A percentile compares a stretch with the other conserved stretches of the same genome.
These are phyloP conservation scores for Suhomyces emberorum DNA, from an alignment of 805 yeast species.

Conservation along the genomic window DNA sequence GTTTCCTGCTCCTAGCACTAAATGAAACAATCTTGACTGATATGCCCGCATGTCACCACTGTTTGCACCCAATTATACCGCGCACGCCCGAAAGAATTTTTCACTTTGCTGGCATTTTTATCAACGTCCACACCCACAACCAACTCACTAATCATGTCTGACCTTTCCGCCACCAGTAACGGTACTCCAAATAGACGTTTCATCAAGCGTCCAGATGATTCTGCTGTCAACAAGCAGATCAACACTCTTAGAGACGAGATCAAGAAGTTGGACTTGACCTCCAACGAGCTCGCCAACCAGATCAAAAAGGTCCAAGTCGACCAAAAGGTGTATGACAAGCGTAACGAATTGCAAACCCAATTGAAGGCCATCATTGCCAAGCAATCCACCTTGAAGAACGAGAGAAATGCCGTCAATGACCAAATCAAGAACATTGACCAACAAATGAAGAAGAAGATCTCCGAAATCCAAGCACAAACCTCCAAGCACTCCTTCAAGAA, in stretches of 20 bases:
- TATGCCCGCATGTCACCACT: no score
- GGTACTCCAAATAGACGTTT: slow-evolving; percentile 38
- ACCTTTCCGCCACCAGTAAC: slow-evolving; percentile 8
- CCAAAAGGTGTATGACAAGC: slow-evolving; percentile 27
- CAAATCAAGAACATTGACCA: slow-evolving; percentile 71
- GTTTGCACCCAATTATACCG: no score
- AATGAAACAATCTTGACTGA: no score
- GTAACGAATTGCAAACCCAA: slow-evolving; percentile 31
- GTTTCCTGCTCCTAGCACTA: no score
- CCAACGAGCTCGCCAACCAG: slow-evolving; percentile 51
- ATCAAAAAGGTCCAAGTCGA: slow-evolving; percentile 42
- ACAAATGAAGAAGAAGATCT: slow-evolving; percentile 67
- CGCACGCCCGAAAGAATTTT: slow-evolving; percentile 6
- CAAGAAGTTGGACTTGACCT: slow-evolving; percentile 55
- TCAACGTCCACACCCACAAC: slow-evolving; percentile 2
- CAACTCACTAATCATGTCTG: slow-evolving; percentile 1
- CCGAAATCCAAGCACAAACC: slow-evolving; percentile 68
- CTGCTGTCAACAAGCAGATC: slow-evolving; percentile 57
- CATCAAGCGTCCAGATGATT: slow-evolving; percentile 73
- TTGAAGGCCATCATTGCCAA: slow-evolving; percentile 43
- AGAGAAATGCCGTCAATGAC: slow-evolving; percentile 53
- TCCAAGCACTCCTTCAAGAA: slow-evolving; percentile 68
- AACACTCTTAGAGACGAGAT: slow-evolving; percentile 56
- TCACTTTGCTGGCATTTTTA: slow-evolving; percentile 7
- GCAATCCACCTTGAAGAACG: slow-evolving; percentile 48